Evolutionary conservation across 192 early-diverging fungal species (phyloP), one percentile per base, ranked within the genome.

Genomic region (Coemansia sp.): DNA sequence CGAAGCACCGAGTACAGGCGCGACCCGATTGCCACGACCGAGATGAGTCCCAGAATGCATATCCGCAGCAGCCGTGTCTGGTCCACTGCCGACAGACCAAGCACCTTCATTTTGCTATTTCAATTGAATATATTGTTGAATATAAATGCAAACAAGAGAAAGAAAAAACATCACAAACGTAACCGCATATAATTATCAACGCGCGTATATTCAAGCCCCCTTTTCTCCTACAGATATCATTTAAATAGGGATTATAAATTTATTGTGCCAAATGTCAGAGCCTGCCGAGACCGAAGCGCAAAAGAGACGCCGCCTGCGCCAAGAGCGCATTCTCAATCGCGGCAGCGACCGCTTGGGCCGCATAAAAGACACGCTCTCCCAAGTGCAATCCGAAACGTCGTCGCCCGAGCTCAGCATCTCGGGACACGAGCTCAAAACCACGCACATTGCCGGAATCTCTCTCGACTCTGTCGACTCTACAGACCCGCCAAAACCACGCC

Each of bases 1-100:
- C 96, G 90, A 60, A 99, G 86, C 56, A 99, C 94, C 65, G 94
- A 96, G 81, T 98, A 99, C 52, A 99, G 84, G 58, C 96, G 92
- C 62, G 91, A 90, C 21, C 91, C 85, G 66, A 98, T 90, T 21
- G 95, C 93, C 19, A 94, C 87, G 4, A 90, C 58, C 23, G 89
- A 89, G 60, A 99, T 94, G 32, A 96, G 86, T 29, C 88, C 88
- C 37, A 99, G 88, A 60, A 98, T 95, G 48, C 88, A 84, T 35
- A 93, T 87, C 54, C 93, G 91, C 62, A 99, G 86, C 56, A 91
- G 76, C 51, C 84, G 62, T 27, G 71, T 69, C 68, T 83, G 76
- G 76, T 83, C 76, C 4, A 37, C 60, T 45, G 68, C 69, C 60
- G 72, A 62, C 60, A 83, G 56, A 11, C 76, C 73, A 23, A 83